Evolutionary conservation across 768 basidiomycete species (phyloP), one percentile per base, ranked within the genome.

Genomic region (Rhizopogon salebrosus): DNA sequence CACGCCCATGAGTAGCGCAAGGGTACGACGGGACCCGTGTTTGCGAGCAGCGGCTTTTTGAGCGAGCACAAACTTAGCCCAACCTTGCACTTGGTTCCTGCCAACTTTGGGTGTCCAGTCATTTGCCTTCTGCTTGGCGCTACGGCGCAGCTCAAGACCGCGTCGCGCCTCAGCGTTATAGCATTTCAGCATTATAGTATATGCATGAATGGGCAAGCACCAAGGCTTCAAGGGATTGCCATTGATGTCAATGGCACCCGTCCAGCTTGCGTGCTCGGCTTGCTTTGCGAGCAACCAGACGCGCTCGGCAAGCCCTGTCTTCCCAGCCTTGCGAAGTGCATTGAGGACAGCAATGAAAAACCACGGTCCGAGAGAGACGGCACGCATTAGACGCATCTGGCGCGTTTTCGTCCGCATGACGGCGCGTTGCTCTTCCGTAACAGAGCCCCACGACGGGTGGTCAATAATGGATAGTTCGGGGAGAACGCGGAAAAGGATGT

Each of bases 111-210:
- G 36, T 40, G 56, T 64, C 67, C 64, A 22, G 26, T 46, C 40
- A 49, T 34, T 20, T 41, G 48, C 53, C 56, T 51, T 14, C 41
- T 53, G 16, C 53, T 49, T 53, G 48, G 58, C 27, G 54, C 22
- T 31, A 8, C 20, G 29, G 13, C 55, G 54, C 40, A 57, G 41
- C 57, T 55, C 41, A 40, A 57, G 52, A 42, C 54, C 66, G 56
- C 63, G 64, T 40, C 61, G 64, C n/a, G 74, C 75, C 62, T 80
- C 76, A 3, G 63, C 59, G 1, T 70, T 76, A 56, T 87, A 89
- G 29, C 79, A 70, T 42, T 82, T 74, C 52, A 92, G 63, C 82
- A 91, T 88, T 45, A 79, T 69, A 2, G 87, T 91, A 63, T 89
- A 92, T 1, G 85, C 82, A 8, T 83, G 73, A 2, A 83, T 68